These are phyloP conservation scores for Coemansia sp. DNA, from an alignment of 192 early-diverging fungal species.

Conservation along the genomic window DNA sequence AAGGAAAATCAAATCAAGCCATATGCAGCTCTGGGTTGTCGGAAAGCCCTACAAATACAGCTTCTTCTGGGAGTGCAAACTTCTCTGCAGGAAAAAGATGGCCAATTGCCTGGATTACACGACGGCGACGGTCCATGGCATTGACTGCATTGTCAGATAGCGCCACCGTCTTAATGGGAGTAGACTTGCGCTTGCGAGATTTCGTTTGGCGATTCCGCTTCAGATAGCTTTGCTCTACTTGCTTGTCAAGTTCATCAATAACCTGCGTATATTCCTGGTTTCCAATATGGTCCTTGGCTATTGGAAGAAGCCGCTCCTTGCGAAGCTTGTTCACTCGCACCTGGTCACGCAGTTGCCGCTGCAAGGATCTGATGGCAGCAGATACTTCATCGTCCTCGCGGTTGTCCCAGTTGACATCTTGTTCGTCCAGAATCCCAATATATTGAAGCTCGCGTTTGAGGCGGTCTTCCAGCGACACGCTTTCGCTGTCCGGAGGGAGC, in stretches of 20 bases:
- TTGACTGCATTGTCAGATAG: slow-evolving; percentile 70
- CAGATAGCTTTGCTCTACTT: slow-evolving; percentile 83
- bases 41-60: slow-evolving; percentile 36
- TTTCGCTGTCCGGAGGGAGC: slow-evolving; percentile 51
- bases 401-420: slow-evolving; percentile 72
- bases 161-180: slow-evolving; percentile 53
- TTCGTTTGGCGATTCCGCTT: slow-evolving; percentile 78
- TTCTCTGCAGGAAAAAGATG: slow-evolving; percentile 54
- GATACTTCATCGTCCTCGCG: slow-evolving; percentile 76
- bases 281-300: slow-evolving; percentile 71
- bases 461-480: slow-evolving; percentile 74
- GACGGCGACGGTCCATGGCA: slow-evolving; percentile 66
- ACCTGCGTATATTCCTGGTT: slow-evolving; percentile 88
- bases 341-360: slow-evolving; percentile 73
- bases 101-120: slow-evolving; percentile 69
- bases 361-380: slow-evolving; percentile 65
- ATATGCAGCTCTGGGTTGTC: slow-evolving; percentile 42
- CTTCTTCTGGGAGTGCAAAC: slow-evolving; percentile 42
- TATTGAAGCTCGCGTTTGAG: slow-evolving; percentile 79
- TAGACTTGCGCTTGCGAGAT: slow-evolving; percentile 70
- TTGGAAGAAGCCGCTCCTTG: slow-evolving; percentile 65
- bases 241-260: slow-evolving; percentile 84
- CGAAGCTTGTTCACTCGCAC: slow-evolving; percentile 65
- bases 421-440: slow-evolving; percentile 78
- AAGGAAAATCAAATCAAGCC: slow-evolving; percentile 8